A percentile compares a stretch with the other conserved stretches of the same genome.
Conservation (phyloP, 768 basidiomycete genomes). For the Gymnopilus dilepis region DNA sequence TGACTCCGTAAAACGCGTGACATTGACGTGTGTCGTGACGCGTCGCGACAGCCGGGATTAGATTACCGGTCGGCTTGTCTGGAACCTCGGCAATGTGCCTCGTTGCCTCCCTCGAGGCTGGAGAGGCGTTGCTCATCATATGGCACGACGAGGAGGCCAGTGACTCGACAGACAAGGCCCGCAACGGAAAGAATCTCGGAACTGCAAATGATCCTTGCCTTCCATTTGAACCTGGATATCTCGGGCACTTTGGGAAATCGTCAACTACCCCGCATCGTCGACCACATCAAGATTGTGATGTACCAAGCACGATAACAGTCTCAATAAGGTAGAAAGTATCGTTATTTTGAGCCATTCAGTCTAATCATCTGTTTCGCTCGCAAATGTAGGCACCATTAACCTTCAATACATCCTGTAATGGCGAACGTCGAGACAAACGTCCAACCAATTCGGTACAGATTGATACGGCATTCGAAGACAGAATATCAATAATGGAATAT, state of each 20-base stretch:
- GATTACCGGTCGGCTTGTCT: constrained; percentile 12
- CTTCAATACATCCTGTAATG: neutral
- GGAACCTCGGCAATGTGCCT: constrained; percentile 6
- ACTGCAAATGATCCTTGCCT: neutral
- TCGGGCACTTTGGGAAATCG: neutral
- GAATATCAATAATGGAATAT: neutral
- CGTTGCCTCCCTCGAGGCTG: constrained; percentile 2
- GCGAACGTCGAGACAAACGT: neutral
- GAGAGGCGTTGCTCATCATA: neutral
- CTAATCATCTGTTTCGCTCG: neutral
- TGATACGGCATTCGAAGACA: neutral
- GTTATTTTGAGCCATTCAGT: neutral
- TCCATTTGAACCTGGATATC: neutral
- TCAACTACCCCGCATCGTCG: neutral
- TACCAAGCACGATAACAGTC: neutral
- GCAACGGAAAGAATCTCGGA: neutral
- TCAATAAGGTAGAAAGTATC: neutral
- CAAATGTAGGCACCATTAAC: no score
- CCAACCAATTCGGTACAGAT: neutral
- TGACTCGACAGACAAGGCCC: neutral
- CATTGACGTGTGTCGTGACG: constrained; percentile 26
- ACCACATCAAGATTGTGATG: neutral
- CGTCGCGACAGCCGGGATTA: constrained; percentile 22
- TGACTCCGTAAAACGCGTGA: constrained; percentile 24
- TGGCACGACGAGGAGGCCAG: neutral